Base-by-base conservation (phyloP, 2,329 filamentous ascomycete species). In the Alternaria brassicae region DNA sequence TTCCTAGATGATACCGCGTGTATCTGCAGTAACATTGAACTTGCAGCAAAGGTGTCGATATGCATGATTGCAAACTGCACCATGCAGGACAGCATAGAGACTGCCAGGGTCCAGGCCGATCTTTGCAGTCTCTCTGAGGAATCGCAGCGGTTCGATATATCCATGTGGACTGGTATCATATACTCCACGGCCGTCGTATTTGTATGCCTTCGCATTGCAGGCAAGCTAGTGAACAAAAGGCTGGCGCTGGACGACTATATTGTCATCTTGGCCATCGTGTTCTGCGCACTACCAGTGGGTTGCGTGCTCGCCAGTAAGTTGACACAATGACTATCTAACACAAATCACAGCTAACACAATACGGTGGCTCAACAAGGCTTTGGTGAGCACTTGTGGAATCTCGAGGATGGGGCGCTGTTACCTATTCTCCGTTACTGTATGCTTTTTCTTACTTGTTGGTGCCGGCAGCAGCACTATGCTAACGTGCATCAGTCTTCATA, bases 21-120 rank as follows among this genome's bases (percentile, higher is more conserved):
- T 36, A 61, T 66, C 30, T 72, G 69, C 44, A 23, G 51, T 9
- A 59, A 60, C 19, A 27, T 44, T 3, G 30, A 57, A 4, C 49
- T 72, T 15, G 41, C 51, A 21, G 40, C 55, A 15, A 41, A 23
- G 2, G 10, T 61, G 8, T 40, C 59, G 21, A 58, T 51, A 32
- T 72, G 69, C 10, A 59, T 71, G 62, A 57, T 70, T 12, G 50
- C 53, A 17, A 72, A 71, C 27, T 72, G 68, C 47, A 71, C 68
- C 0, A 71, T 70, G 67, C 57, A 53, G 9, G 69, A 71, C 8
- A 54, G 23, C 36, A 13, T 54, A 48, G 60, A 56, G 7, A 71
- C 67, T 4, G 63, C 67, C 1, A 67, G 66, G 34, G 69, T 72
- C 1, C 67, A 70, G 41, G 65, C 65, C 2, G 59, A 59, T 17